These are phyloP conservation scores for Hippophae tibetana DNA, from an alignment of 306 rosid species.

Conservation along the genomic window DNA sequence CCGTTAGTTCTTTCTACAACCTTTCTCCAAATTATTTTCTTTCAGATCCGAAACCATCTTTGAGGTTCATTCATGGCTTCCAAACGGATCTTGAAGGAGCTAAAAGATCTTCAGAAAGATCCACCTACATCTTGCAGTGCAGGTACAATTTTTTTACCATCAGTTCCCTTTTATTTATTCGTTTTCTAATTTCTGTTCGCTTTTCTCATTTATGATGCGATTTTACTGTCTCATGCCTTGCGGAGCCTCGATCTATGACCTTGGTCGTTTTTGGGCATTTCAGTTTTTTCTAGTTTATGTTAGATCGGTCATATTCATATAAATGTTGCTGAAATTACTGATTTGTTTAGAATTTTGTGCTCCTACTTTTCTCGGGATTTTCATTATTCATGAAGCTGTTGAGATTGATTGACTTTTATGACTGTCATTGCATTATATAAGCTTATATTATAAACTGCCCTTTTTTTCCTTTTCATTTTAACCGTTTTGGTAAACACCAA, in stretches of 20 bases:
- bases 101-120: constrained; percentile 80
- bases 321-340: no score
- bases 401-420: no score
- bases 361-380: no score
- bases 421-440: no score
- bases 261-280: constrained; percentile 3
- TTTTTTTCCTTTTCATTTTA: no score
- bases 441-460: no score
- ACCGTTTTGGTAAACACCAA: no score
- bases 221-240: constrained; percentile 5
- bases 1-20: not conserved
- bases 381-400: no score
- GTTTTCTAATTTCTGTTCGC: not conserved
- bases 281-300: not conserved
- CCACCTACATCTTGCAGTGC: constrained; percentile 89
- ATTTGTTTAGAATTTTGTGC: no score
- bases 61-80: constrained; percentile 54
- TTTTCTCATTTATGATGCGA: no score
- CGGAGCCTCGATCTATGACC: constrained; percentile 28
- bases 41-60: constrained; percentile 37
- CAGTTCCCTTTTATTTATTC: not conserved
- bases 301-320: no score
- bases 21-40: constrained; percentile 4
- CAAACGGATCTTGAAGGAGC: constrained; percentile 82
- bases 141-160: constrained; percentile 27